Evolutionary conservation across 2,329 filamentous ascomycete genomes (phyloP).

Genomic region (Setomelanomma holmii): DNA sequence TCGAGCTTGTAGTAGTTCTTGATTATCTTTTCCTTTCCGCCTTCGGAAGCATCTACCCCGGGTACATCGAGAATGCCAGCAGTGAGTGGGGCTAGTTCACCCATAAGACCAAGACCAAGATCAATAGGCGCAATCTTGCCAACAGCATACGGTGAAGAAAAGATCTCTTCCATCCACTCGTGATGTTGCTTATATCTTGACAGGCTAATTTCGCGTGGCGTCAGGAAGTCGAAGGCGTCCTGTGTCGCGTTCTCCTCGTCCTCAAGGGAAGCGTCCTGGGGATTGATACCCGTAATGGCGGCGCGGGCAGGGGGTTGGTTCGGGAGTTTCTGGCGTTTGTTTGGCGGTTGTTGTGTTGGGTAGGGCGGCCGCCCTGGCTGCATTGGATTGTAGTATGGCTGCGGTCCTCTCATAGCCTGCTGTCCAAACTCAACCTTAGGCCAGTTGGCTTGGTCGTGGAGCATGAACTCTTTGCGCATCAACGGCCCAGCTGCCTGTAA

Average conservation of each 20-base stretch:
- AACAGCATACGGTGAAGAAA: slow-evolving; percentile 87
- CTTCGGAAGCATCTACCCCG: slow-evolving; percentile 38
- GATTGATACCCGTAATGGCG: slow-evolving; percentile 35
- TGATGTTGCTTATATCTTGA: slow-evolving; percentile 92
- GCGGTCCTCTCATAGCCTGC: slow-evolving; percentile 31
- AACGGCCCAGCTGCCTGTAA: slow-evolving; percentile 75
- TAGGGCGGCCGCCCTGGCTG: slow-evolving; percentile 41
- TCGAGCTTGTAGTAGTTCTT: slow-evolving; percentile 73
- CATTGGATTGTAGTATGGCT: slow-evolving; percentile 46
- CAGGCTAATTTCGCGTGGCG: slow-evolving; percentile 86
- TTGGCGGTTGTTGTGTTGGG: slow-evolving; percentile 51
- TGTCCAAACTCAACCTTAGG: slow-evolving; percentile 78
- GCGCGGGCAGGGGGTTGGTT: slow-evolving; percentile 54
- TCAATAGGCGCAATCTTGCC: slow-evolving; percentile 86
- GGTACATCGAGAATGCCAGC: slow-evolving; percentile 79
- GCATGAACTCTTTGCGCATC: slow-evolving; percentile 93
- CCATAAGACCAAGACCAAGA: slow-evolving; percentile 78
- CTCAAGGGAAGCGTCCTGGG: slow-evolving; percentile 65
- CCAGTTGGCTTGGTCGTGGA: slow-evolving; percentile 89
- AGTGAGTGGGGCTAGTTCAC: slow-evolving; percentile 81
- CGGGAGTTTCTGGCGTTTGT: slow-evolving; percentile 54
- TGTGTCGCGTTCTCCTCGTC: slow-evolving; percentile 89
- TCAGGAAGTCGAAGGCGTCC: slow-evolving; percentile 88
- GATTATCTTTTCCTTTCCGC: slow-evolving; percentile 35
- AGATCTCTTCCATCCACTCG: slow-evolving; percentile 98